These are phyloP conservation scores for Coemansia sp. DNA, from an alignment of 192 early-diverging fungal species.

Conservation along the genomic window DNA sequence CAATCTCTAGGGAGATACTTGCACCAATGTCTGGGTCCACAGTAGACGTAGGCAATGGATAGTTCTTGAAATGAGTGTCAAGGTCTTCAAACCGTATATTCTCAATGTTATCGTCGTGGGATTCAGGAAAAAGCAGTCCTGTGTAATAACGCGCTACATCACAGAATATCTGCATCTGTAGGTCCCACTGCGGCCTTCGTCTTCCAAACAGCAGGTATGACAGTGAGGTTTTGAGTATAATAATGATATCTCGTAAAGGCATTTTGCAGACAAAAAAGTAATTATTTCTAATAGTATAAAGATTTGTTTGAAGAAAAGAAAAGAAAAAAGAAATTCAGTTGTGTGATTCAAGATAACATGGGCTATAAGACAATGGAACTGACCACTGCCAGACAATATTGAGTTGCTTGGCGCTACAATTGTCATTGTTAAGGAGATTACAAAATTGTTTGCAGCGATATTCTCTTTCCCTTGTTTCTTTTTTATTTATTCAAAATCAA, in stretches of 20 bases:
- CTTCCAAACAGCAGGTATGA: conserved; percentile 9
- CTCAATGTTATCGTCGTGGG: conserved; percentile 17
- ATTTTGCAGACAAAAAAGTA: background rate
- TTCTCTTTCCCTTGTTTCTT: no score
- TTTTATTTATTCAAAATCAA: no score
- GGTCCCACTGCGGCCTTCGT: conserved; percentile 31
- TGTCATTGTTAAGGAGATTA: no score
- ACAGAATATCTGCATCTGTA: conserved; percentile 21
- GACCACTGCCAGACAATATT: no score
- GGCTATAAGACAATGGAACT: no score
- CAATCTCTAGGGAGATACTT: background rate
- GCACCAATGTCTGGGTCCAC: background rate
- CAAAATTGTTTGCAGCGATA: no score
- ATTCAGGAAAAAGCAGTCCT: conserved; percentile 8
- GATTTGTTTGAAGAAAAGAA: background rate
- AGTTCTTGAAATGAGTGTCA: background rate
- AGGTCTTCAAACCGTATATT: conserved; percentile 9
- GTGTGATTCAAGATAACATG: no score
- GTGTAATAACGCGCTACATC: conserved; percentile 14
- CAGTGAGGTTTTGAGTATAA: conserved; percentile 2
- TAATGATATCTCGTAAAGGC: background rate
- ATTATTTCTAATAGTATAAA: background rate
- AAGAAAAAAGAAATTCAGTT: background rate
- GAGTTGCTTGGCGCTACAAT: no score
- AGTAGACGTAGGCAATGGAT: conserved; percentile 4